Base-by-base conservation (phyloP, 305 asterid genomes). In the Solanum hybrid region DNA sequence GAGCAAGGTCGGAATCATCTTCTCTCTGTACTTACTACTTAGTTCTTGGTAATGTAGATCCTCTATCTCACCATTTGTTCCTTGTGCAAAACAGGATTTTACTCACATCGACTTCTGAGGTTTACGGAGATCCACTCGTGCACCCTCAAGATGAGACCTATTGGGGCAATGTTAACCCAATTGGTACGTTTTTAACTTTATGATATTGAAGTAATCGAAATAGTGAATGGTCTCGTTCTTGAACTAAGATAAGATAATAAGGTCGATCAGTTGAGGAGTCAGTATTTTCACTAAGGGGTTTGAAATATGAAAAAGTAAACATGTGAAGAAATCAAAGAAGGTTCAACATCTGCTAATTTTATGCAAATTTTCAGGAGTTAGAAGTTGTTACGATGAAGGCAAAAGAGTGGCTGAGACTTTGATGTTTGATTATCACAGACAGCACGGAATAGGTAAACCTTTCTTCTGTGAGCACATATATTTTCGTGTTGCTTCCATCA, bases 91-190 rank as follows among this genome's bases (percentile, higher is more conserved):
- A 90, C 90, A 98, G 99, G 93, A 97, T 98, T 92, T 92, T 98
- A 91, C 93, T 98, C 91, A 98, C 99, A 42, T 98, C 99, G 79
- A 98, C 99, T 75, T 97, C 99, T 10, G 99, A 97, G 94, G 99
- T 98, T 77, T 98, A 98, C 89, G 99, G 99, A 80, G 99, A 98
- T 94, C 99, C 99, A 81, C 96, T 98, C 17, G 94, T 95, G 89
- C 99, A 98, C 90, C 99, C 99, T 88, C 99, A 98, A 91, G 93
- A 95, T 46, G 99, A 98, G 91, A 97, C 95, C 89, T 98, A 98
- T 90, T 98, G 99, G 99, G 99, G 99, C 93, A 98, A 98, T 89
- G 99, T 97, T 88, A 97, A 98, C 92, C 99, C 99, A 17, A 98
- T 96, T 42, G 99, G 99, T 98, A 96, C 3, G 22, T 31, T 73